Conservation (phyloP, 352 stramenopile genomes). For the Pythium volutum region DNA sequence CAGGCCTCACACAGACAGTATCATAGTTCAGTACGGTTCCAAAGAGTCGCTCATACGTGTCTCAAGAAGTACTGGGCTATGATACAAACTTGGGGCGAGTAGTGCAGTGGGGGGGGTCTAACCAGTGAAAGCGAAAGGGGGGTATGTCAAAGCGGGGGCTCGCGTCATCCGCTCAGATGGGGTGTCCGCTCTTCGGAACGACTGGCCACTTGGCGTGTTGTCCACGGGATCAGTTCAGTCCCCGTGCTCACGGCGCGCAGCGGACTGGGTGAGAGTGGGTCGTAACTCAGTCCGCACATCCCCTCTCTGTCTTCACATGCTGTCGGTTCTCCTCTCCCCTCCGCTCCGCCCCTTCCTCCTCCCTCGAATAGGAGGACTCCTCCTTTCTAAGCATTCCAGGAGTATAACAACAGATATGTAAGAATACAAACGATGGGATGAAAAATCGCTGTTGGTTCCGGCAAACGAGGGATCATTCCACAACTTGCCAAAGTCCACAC, state of each 20-base stretch:
- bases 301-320: slow-evolving; percentile 11
- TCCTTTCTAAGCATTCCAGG: no score
- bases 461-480: slow-evolving; percentile 30
- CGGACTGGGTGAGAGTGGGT: neutral
- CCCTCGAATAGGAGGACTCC: neutral
- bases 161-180: slow-evolving; percentile 15
- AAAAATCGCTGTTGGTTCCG: neutral
- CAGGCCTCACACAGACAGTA: no score
- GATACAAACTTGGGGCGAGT: no score
- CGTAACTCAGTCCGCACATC: neutral
- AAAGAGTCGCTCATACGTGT: no score
- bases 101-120: neutral
- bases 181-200: slow-evolving; percentile 7
- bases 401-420: no score
- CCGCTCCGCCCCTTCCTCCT: neutral
- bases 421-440: neutral
- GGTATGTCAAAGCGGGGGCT: slow-evolving; percentile 4
- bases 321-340: neutral
- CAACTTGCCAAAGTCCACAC: slow-evolving; percentile 25
- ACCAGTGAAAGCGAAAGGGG: neutral
- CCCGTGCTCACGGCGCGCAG: slow-evolving; percentile 19
- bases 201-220: slow-evolving; percentile 10
- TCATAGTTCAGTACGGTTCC: no score
- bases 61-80: no score
- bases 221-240: slow-evolving; percentile 16